A percentile compares a stretch with the other conserved stretches of the same genome.
These are phyloP conservation scores for Solanum piurae DNA, from an alignment of 257 asterid genomes.

Conservation along the genomic window DNA sequence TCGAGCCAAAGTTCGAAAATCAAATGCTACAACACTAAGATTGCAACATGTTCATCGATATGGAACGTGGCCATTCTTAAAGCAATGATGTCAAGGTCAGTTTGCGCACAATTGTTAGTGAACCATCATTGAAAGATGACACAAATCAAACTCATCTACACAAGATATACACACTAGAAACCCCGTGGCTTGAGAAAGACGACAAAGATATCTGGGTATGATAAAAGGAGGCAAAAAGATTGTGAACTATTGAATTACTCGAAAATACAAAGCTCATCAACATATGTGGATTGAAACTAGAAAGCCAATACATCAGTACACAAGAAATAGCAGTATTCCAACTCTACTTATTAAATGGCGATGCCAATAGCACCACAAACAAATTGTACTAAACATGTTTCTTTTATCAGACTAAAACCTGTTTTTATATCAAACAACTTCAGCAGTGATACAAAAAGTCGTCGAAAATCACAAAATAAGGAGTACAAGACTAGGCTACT, in stretches of 20 bases:
- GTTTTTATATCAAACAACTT: neutral
- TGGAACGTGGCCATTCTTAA: neutral
- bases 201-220: neutral
- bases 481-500: constrained; percentile 13
- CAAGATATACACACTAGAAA: neutral
- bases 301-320: neutral
- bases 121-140: neutral
- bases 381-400: neutral
- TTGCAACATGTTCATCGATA: neutral
- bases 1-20: neutral
- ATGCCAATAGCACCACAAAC: neutral
- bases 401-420: neutral
- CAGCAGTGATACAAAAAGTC: neutral
- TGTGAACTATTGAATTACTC: neutral
- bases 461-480: constrained; percentile 1
- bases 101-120: neutral
- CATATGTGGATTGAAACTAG: neutral
- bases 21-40: neutral
- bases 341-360: neutral
- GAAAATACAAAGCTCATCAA: neutral
- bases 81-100: neutral
- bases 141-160: neutral
- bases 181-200: neutral
- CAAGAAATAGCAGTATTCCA: neutral
- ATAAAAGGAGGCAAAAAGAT: neutral